Evolutionary conservation across 148 eudicot genomes (phyloP).

Genomic region (Persicaria tinctoria): DNA sequence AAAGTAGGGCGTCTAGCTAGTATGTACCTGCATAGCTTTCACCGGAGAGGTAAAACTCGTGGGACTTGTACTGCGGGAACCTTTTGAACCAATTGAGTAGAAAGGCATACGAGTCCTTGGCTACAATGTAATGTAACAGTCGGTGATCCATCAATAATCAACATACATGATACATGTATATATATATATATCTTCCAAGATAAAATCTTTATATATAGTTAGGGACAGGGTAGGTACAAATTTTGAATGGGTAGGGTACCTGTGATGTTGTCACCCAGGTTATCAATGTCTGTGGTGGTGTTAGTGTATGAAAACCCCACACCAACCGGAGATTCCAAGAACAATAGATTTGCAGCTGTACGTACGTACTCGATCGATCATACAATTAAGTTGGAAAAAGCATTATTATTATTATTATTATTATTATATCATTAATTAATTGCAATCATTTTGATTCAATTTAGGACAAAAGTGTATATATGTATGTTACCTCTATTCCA

Average conservation of each 20-base stretch:
- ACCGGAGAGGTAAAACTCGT: slow-evolving; percentile 74
- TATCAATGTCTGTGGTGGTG: slow-evolving; percentile 44
- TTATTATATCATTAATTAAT: too few relatives aligned
- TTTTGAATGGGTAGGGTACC: slow-evolving; percentile 22
- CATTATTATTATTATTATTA: too few relatives aligned
- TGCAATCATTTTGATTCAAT: too few relatives aligned
- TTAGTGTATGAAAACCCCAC: slow-evolving; percentile 92
- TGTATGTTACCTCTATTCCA: slow-evolving; percentile 62
- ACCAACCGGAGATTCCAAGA: slow-evolving; percentile 81
- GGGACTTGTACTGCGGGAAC: slow-evolving; percentile 75
- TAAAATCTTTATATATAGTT: too few relatives aligned
- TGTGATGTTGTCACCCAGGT: slow-evolving; percentile 64
- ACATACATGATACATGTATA: too few relatives aligned
- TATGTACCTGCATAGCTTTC: slow-evolving; percentile 85
- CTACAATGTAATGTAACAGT: slow-evolving; percentile 13
- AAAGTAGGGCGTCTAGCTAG: too few relatives aligned
- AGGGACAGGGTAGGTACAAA: too few relatives aligned
- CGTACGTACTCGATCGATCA: too few relatives aligned
- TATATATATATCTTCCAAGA: too few relatives aligned
- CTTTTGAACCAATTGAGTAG: slow-evolving; percentile 71
- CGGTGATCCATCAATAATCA: too few relatives aligned
- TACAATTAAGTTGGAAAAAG: too few relatives aligned
- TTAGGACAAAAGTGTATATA: too few relatives aligned
- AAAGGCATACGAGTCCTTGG: slow-evolving; percentile 58
- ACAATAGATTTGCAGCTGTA: slow-evolving; percentile 70